Evolutionary conservation across 176 grass and related monocot genomes (phyloP).

Genomic region (Carex kokanica): DNA sequence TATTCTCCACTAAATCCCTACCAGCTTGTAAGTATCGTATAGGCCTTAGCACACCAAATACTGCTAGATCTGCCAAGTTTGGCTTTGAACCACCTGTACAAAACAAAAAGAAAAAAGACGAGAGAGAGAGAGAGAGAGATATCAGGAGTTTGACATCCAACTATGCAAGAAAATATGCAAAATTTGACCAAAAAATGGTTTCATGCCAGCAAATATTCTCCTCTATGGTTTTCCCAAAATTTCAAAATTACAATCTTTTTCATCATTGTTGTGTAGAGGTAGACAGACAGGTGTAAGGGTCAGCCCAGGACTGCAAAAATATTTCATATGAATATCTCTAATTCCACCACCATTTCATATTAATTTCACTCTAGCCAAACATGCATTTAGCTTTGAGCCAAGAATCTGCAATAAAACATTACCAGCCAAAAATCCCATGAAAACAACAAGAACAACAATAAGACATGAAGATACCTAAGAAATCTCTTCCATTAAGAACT

Average conservation of each 20-base stretch:
- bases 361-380: background rate
- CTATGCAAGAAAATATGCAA: background rate
- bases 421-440: background rate
- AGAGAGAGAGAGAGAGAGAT: background rate
- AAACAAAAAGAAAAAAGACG: background rate
- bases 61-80: slow-evolving; percentile 89
- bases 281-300: background rate
- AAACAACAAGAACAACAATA: background rate
- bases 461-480: slow-evolving; percentile 52
- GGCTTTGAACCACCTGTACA: slow-evolving; percentile 68
- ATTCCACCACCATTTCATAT: background rate
- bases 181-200: background rate
- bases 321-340: background rate
- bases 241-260: background rate
- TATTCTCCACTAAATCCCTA: slow-evolving; percentile 90
- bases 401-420: background rate
- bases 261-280: background rate
- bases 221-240: background rate
- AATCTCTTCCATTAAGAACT: slow-evolving; percentile 77
- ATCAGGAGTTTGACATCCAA: background rate
- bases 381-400: background rate
- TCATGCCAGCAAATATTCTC: background rate
- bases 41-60: slow-evolving; percentile 87
- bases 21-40: slow-evolving; percentile 72
- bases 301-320: background rate